Percentiles rank a stretch among this genome's conserved stretches.
phyloP scores from a whole-genome alignment of 208 protist species.

The Leishmania turanica region DNA sequence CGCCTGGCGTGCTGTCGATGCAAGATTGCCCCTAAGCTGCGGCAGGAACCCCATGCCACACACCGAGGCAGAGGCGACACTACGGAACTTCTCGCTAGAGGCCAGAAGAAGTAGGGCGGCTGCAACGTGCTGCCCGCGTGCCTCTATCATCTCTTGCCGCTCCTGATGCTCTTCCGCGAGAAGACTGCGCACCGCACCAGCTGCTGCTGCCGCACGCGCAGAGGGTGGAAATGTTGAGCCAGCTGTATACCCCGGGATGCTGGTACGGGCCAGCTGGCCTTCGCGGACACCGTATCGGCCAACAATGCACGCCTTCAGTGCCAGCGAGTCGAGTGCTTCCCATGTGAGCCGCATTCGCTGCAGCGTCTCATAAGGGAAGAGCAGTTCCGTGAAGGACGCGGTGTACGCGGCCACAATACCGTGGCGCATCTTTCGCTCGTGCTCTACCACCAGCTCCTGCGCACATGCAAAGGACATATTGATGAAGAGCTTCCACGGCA shows the following conservation, averaged over 20 bases:
- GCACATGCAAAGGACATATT: constrained; percentile 10
- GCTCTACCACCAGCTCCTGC: constrained; percentile 13
- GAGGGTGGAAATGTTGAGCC: neutral
- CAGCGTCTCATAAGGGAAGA: constrained; percentile 21
- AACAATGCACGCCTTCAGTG: constrained; percentile 30
- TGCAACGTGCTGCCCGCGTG: neutral
- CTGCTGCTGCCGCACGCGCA: neutral
- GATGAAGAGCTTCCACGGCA: constrained; percentile 37
- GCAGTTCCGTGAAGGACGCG: neutral
- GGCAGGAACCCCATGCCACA: neutral
- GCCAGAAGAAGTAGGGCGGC: neutral
- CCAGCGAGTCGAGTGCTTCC: constrained; percentile 31
- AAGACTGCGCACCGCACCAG: neutral
- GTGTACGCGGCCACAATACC: neutral
- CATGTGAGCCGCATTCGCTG: constrained; percentile 18
- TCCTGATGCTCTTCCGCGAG: constrained; percentile 2
- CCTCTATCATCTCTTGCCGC: neutral
- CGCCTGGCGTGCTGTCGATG: neutral
- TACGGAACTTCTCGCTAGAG: constrained; percentile 7
- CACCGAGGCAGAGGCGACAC: neutral
- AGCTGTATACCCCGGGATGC: constrained; percentile 4
- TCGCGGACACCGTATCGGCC: constrained; percentile 25
- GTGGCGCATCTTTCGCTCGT: constrained; percentile 11
- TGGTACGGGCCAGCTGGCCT: constrained; percentile 24
- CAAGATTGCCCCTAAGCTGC: neutral